Percentiles rank a stretch among this genome's conserved stretches.
These are phyloP conservation scores for Carallia brachiata DNA, from an alignment of 345 rosid genomes.

Conservation along the genomic window DNA sequence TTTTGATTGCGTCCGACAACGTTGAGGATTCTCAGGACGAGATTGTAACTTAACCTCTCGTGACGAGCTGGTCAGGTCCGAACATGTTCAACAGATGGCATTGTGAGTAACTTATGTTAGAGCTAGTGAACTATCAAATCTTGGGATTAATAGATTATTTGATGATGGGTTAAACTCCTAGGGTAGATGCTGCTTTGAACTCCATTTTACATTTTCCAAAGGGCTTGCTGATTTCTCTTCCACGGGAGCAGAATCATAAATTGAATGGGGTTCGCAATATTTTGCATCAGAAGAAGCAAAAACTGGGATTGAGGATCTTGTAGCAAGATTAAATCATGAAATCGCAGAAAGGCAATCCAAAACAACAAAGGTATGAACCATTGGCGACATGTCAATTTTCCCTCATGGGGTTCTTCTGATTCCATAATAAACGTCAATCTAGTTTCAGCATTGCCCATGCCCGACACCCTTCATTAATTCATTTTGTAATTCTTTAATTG, in stretches of 20 bases:
- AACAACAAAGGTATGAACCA: constrained; percentile 59
- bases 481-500: neutral
- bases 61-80: constrained; percentile 36
- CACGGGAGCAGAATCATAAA: constrained; percentile 46
- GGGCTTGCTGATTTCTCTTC: constrained; percentile 29
- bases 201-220: constrained; percentile 35
- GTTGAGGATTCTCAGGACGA: constrained; percentile 48
- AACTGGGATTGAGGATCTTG: constrained; percentile 83
- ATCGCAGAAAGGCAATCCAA: constrained; percentile 64
- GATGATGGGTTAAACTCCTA: constrained; percentile 38
- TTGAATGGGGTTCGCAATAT: constrained; percentile 70
- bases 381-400: neutral
- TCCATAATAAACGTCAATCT: too few species aligned
- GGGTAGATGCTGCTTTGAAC: constrained; percentile 22
- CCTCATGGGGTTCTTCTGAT: too few species aligned
- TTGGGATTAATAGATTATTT: constrained; percentile 40
- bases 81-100: constrained; percentile 45
- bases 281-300: constrained; percentile 68
- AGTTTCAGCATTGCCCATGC: too few species aligned
- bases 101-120: constrained; percentile 48
- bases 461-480: too few species aligned
- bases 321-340: constrained; percentile 85
- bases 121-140: constrained; percentile 47
- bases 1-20: constrained; percentile 47
- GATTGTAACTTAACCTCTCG: constrained; percentile 25